Conservation (phyloP, 352 stramenopile species). For the Globisporangium lucens region DNA sequence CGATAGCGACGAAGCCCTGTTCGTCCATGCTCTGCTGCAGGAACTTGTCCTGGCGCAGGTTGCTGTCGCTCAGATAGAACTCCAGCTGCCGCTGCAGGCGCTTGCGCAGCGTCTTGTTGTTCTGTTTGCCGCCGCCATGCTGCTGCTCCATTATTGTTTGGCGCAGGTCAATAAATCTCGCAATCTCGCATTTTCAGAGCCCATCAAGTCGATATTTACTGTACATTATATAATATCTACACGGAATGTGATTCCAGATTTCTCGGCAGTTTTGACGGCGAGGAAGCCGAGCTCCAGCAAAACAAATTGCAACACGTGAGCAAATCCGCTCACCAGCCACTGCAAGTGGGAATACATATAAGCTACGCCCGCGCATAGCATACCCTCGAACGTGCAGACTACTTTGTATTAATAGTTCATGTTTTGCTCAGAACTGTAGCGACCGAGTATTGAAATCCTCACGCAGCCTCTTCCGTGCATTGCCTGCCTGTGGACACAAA, state of each 20-base stretch:
- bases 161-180: not conserved
- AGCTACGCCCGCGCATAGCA: too few species aligned
- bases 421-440: too few species aligned
- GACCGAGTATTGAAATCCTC: too few species aligned
- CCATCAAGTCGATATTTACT: not conserved
- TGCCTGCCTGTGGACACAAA: too few species aligned
- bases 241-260: not conserved
- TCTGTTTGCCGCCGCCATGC: constrained; percentile 8
- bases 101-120: constrained; percentile 62
- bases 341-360: too few species aligned
- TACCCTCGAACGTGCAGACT: too few species aligned
- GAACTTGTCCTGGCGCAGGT: constrained; percentile 80
- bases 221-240: not conserved
- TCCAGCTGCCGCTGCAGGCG: constrained; percentile 77
- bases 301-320: too few species aligned
- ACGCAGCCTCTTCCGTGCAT: too few species aligned
- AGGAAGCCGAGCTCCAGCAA: too few species aligned
- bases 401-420: too few species aligned
- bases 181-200: not conserved
- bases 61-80: constrained; percentile 79
- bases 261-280: too few species aligned
- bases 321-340: too few species aligned
- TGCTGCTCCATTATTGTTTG: constrained; percentile 18
- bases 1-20: constrained; percentile 47
- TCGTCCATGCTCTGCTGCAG: constrained; percentile 72